Base-by-base conservation (phyloP, 768 basidiomycete species). In the Kwoniella dejecticola region DNA sequence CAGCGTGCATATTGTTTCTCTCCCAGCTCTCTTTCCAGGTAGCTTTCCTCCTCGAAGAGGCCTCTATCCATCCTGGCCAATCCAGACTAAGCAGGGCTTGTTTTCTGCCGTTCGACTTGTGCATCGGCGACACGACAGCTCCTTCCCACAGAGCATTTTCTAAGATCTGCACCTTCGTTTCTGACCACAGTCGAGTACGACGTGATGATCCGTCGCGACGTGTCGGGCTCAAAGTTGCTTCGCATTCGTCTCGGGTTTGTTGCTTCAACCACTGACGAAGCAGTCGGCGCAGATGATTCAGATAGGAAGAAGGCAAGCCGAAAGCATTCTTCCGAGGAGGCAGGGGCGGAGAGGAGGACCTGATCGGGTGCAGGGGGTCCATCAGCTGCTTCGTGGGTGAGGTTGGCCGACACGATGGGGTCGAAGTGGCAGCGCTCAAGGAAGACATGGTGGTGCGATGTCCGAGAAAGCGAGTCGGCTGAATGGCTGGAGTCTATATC, bases 221-320 rank as follows among this genome's bases (percentile, higher is more conserved):
- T 19, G 53, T n/a, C 68, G 71, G 13, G 66, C 48, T 10, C 69
- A 64, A 44, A 53, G 49, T 21, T 62, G 54, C 5, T 47, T 46
- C 2, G n/a, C n/a, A n/a, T n/a, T 50, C 50, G 2, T 21, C 19
- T 8, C 40, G 41, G 21, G 48, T 17, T 44, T 75, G 73, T 46
- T 75, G 70, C 13, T 56, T 50, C 12, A 75, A 62, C 66, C 68
- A 75, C 62, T 75, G 73, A 44, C 56, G 70, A 3, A 71, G 36
- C 13, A 75, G 59, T 13, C 52, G 27, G 7, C 64, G 54, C 8
- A 75, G 59, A 52, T 75, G 73, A 7, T 17, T 17, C 36, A 70
- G 48, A 36, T 75, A 70, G 3, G 60, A 62, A 5, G 73, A 70
- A 2, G 73, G 73, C 4, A 75, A 64, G 26, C 72, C 70, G 3